A percentile compares a stretch with the other conserved stretches of the same genome.
Conservation (phyloP, 2,329 filamentous ascomycete genomes). For the Cladophialophora exuberans region DNA sequence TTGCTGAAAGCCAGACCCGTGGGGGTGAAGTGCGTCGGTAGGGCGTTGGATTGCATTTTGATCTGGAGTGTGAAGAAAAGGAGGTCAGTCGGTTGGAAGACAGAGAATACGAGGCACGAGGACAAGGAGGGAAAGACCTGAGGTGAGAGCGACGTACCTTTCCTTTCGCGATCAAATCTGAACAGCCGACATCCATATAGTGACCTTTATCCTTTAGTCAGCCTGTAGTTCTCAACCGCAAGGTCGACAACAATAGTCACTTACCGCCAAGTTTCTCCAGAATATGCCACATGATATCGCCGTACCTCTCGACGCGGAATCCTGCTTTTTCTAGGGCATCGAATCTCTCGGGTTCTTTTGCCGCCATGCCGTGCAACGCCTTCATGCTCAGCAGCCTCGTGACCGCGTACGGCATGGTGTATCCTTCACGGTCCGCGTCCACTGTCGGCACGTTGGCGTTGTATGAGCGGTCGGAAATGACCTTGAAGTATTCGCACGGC, state of each 20-base stretch:
- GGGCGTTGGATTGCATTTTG: slow-evolving; percentile 46
- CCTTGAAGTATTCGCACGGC: slow-evolving; percentile 33
- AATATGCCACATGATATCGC: slow-evolving; percentile 43
- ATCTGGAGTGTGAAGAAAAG: slow-evolving; percentile 38
- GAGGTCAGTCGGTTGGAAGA: not conserved
- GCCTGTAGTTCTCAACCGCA: not conserved
- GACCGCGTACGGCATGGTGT: slow-evolving; percentile 37
- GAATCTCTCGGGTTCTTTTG: slow-evolving; percentile 41
- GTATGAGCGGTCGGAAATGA: slow-evolving; percentile 28
- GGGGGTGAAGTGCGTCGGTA: slow-evolving; percentile 42
- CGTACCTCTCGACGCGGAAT: slow-evolving; percentile 46
- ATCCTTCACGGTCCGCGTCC: slow-evolving; percentile 28
- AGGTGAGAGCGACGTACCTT: slow-evolving; percentile 19
- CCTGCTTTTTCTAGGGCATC: slow-evolving; percentile 47
- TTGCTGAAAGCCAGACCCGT: slow-evolving; percentile 50
- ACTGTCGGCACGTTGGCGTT: slow-evolving; percentile 31
- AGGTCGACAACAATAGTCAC: not conserved
- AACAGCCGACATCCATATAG: slow-evolving; percentile 53
- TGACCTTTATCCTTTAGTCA: slow-evolving; percentile 37
- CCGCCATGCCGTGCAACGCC: slow-evolving; percentile 35
- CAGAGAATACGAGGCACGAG: not conserved
- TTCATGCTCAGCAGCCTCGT: slow-evolving; percentile 39
- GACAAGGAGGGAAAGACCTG: not conserved
- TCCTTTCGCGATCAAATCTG: slow-evolving; percentile 46
- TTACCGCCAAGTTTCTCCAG: slow-evolving; percentile 46